Conservation (phyloP, 2,329 filamentous ascomycete species). For the Pyricularia grisea region DNA sequence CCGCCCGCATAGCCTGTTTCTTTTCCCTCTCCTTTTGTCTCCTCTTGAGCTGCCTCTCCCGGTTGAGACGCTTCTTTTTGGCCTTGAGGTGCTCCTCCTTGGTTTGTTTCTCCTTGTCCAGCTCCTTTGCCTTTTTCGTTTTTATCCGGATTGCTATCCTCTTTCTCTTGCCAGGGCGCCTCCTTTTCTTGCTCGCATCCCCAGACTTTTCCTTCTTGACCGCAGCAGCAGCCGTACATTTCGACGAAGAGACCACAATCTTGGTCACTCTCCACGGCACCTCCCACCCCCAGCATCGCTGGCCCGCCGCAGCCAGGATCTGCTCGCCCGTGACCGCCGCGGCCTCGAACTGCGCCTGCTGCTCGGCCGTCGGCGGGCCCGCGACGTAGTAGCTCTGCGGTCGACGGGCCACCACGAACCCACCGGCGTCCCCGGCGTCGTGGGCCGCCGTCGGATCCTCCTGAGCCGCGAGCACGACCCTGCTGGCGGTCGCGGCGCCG, state of each 20-base stretch:
- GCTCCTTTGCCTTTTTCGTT: conserved; percentile 30
- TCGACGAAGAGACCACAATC: conserved; percentile 23
- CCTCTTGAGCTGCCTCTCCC: conserved; percentile 49
- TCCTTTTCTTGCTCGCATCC: conserved; percentile 22
- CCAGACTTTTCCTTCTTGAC: background rate
- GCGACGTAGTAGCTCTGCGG: conserved; percentile 42
- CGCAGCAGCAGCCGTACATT: background rate
- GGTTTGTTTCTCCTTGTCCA: conserved; percentile 29
- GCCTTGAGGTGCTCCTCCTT: conserved; percentile 49
- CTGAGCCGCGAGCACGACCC: conserved; percentile 37
- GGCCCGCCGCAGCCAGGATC: conserved; percentile 31
- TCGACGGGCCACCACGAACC: conserved; percentile 28
- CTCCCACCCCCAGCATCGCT: conserved; percentile 47
- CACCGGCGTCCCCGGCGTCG: conserved; percentile 22
- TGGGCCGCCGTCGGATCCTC: conserved; percentile 21
- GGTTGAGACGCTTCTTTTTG: conserved; percentile 54
- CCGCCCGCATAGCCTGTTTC: conserved; percentile 24
- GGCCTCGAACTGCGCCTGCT: conserved; percentile 28
- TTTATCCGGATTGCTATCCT: conserved; percentile 41
- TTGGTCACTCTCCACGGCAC: conserved; percentile 49
- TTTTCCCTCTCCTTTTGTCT: conserved; percentile 47
- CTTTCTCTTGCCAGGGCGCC: conserved; percentile 47
- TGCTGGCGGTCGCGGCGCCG: conserved; percentile 22
- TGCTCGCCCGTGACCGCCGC: conserved; percentile 44
- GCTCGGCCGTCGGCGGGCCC: conserved; percentile 23